These are phyloP conservation scores for Bonia amplexicaulis DNA, from an alignment of 176 grass and related monocot species.

Conservation along the genomic window DNA sequence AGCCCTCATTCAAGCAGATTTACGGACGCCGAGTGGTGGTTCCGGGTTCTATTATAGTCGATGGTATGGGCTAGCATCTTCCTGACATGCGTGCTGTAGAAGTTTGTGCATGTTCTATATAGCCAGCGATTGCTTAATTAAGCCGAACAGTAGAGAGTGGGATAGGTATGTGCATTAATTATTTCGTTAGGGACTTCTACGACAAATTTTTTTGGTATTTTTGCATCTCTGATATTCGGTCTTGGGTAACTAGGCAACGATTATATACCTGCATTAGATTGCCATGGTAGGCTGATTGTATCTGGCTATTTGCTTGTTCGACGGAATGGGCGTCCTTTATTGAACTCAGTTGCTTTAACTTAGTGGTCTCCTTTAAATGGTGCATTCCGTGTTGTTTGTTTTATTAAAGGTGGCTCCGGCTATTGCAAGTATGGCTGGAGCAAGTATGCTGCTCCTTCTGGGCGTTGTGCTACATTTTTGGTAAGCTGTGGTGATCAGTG, in stretches of 20 bases:
- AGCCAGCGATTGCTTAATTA: neutral
- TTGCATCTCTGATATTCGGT: neutral
- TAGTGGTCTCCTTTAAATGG: neutral
- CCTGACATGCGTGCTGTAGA: neutral
- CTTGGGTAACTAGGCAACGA: too few species aligned
- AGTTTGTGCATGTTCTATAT: neutral
- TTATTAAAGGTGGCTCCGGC: constrained; percentile 82
- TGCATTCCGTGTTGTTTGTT: constrained; percentile 12
- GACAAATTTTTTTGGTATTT: neutral
- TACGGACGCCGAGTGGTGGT: constrained; percentile 47
- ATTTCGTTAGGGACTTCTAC: neutral
- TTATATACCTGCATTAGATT: neutral
- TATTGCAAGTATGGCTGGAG: constrained; percentile 99
- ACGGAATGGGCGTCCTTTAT: neutral
- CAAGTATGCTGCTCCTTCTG: constrained; percentile 88
- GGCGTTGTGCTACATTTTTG: constrained; percentile 84
- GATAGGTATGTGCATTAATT: neutral
- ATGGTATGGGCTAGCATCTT: constrained; percentile 47
- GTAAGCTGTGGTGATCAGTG: constrained; percentile 32
- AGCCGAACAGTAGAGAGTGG: neutral
- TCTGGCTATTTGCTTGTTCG: neutral
- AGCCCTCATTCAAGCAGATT: constrained; percentile 74
- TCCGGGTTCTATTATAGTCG: constrained; percentile 79
- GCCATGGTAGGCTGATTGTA: neutral
- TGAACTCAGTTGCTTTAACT: neutral